These are phyloP conservation scores for Debaryomyces psychrophilus DNA, from an alignment of 1,139 yeast species.

Conservation along the genomic window DNA sequence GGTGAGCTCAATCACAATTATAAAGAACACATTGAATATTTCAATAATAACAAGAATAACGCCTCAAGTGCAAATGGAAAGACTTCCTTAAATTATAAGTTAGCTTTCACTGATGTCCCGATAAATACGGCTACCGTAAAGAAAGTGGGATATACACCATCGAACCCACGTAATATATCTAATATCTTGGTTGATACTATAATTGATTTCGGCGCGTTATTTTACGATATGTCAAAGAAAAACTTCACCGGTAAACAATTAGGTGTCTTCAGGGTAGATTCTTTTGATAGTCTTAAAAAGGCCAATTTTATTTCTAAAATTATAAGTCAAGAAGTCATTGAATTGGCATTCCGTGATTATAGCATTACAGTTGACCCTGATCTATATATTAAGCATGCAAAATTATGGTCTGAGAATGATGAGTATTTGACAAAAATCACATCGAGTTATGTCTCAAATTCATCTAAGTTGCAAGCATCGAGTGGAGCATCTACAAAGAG, in stretches of 20 bases:
- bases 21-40: slow-evolving; percentile 34
- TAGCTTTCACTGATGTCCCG: slow-evolving; percentile 38
- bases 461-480: slow-evolving; percentile 35
- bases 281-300: slow-evolving; percentile 67
- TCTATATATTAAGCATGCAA: slow-evolving; percentile 54
- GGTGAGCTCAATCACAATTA: slow-evolving; percentile 35
- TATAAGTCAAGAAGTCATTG: slow-evolving; percentile 63
- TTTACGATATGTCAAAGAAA: slow-evolving; percentile 52
- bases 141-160: slow-evolving; percentile 40
- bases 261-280: slow-evolving; percentile 67
- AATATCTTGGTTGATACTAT: slow-evolving; percentile 49
- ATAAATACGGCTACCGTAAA: slow-evolving; percentile 36
- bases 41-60: slow-evolving; percentile 21
- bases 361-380: slow-evolving; percentile 42
- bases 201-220: slow-evolving; percentile 66
- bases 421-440: slow-evolving; percentile 49
- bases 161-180: slow-evolving; percentile 43
- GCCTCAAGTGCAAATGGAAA: slow-evolving; percentile 12
- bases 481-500: slow-evolving; percentile 37
- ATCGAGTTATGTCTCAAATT: slow-evolving; percentile 37
- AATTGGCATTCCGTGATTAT: slow-evolving; percentile 58
- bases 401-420: slow-evolving; percentile 66
- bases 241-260: slow-evolving; percentile 65
- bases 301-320: slow-evolving; percentile 62
- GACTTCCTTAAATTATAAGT: slow-evolving; percentile 18